Evolutionary conservation across 192 early-diverging fungal genomes (phyloP), one percentile per base, ranked within the genome.

Genomic region (Mortierella antarctica): DNA sequence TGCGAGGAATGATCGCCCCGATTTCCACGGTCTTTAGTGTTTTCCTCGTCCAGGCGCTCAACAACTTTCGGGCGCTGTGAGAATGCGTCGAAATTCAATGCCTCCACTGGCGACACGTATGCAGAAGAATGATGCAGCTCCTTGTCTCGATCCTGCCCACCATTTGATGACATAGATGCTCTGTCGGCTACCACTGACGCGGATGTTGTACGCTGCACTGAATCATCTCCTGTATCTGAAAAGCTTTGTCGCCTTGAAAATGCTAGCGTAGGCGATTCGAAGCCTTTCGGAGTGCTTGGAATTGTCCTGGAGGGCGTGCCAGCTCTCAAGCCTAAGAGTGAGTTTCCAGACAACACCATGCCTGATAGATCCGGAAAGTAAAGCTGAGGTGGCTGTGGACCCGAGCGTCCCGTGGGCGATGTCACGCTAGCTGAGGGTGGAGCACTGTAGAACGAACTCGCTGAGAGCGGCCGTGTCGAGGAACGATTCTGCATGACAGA

Each of bases 241-340:
- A 80, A 80, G 31, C 77, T 80, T 53, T 71, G 70, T 8, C 77
- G 52, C 39, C 77, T 13, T 45, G 77, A 80, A 20, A 66, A 68
- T 20, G 63, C 69, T 18, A 72, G 12, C 31, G 69, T 80, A 13
- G 77, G 77, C 9, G 77, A 80, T 21, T 80, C 77, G 17, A 80
- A 80, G 7, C 77, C 77, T 42, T 70, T 50, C 3, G 77, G 77
- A 12, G 77, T 80, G 20, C 77, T 62, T 51, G 77, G 70, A 20
- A 72, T 62, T 0, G 76, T 80, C 31, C 65, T 66, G 13, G 77
- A 72, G 0, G 70, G 50, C 13, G 76, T 67, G 56, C 76, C 76
- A 5, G 64, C 67, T 66, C 76, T 65, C 20, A 80, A 9, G 8
- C 77, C 77, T 48, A 80, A 52, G 4, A 80, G 6, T 5, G 77